phyloP scores from a whole-genome alignment of 768 basidiomycete species.

The Trametes gibbosa region DNA sequence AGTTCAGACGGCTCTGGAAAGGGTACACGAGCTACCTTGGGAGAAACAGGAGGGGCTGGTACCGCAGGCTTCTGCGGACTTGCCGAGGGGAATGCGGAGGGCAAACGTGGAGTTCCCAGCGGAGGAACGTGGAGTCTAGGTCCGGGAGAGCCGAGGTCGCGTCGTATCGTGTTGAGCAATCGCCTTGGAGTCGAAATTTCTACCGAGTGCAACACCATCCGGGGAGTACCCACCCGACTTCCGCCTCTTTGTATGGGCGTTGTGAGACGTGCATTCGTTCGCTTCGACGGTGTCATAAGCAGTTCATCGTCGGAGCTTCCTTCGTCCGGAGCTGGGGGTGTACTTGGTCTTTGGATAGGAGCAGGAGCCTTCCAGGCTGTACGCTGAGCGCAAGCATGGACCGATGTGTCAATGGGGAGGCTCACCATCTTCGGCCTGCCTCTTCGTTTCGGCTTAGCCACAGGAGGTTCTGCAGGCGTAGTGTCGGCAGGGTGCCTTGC shows the following conservation, averaged over 20 bases:
- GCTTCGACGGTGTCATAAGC: conserved; percentile 11
- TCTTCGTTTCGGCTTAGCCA: not conserved
- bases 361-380: not conserved
- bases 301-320: conserved; percentile 16
- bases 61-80: not conserved
- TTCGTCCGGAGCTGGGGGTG: not conserved
- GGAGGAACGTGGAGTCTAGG: conserved; percentile 7
- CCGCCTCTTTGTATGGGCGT: conserved; percentile 7
- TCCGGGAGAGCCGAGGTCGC: conserved; percentile 6
- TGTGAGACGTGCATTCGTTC: not conserved
- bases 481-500: not conserved
- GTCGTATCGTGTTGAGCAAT: conserved; percentile 2
- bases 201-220: conserved; percentile 26
- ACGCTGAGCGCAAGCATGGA: too few relatives aligned
- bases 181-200: conserved; percentile 26
- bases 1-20: conserved; percentile 2
- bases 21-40: not conserved
- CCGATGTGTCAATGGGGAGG: not conserved
- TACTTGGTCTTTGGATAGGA: not conserved
- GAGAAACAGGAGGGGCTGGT: not conserved
- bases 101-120: conserved; percentile 9
- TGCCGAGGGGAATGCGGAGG: conserved; percentile 2
- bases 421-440: not conserved
- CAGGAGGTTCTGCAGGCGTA: too few relatives aligned
- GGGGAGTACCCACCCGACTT: conserved; percentile 8